Percentiles rank a stretch among this genome's conserved stretches.
Conservation (phyloP, 2,329 filamentous ascomycete species). For the Phaeoacremonium minimum region DNA sequence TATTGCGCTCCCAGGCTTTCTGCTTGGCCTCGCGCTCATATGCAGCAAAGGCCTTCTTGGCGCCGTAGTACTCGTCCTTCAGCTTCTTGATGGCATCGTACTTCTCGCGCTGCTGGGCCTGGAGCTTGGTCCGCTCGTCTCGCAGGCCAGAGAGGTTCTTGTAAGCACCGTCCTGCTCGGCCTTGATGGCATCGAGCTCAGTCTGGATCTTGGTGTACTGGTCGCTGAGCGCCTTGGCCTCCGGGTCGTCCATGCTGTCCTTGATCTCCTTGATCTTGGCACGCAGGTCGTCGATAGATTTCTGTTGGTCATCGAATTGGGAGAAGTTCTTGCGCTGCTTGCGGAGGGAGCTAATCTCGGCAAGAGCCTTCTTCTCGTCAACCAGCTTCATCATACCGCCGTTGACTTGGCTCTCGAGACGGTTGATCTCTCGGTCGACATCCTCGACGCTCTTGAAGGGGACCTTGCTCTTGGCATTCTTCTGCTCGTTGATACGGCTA, state of each 20-base stretch:
- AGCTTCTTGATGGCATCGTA: conserved; percentile 76
- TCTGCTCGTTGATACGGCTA: conserved; percentile 80
- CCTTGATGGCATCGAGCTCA: conserved; percentile 86
- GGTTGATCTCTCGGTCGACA: conserved; percentile 75
- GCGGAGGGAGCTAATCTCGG: conserved; percentile 75
- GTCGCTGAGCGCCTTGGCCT: conserved; percentile 82
- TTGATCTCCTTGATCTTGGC: conserved; percentile 83
- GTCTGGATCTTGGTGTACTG: conserved; percentile 80
- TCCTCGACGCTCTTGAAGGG: conserved; percentile 86
- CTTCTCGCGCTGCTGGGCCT: conserved; percentile 83
- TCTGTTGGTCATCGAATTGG: conserved; percentile 78
- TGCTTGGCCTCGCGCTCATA: conserved; percentile 82
- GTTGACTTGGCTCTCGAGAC: conserved; percentile 81
- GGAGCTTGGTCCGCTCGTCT: conserved; percentile 80
- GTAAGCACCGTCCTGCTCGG: conserved; percentile 85
- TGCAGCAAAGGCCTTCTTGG: conserved; percentile 75
- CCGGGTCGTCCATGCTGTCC: conserved; percentile 86
- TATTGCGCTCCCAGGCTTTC: conserved; percentile 70
- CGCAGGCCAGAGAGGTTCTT: conserved; percentile 81
- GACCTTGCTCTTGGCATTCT: conserved; percentile 75
- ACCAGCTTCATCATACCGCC: conserved; percentile 90
- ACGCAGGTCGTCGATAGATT: conserved; percentile 83
- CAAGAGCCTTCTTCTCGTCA: conserved; percentile 91
- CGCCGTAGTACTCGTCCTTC: conserved; percentile 83
- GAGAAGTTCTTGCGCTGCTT: conserved; percentile 91